phyloP scores from a whole-genome alignment of 805 yeast species.

The Lachancea sp. region DNA sequence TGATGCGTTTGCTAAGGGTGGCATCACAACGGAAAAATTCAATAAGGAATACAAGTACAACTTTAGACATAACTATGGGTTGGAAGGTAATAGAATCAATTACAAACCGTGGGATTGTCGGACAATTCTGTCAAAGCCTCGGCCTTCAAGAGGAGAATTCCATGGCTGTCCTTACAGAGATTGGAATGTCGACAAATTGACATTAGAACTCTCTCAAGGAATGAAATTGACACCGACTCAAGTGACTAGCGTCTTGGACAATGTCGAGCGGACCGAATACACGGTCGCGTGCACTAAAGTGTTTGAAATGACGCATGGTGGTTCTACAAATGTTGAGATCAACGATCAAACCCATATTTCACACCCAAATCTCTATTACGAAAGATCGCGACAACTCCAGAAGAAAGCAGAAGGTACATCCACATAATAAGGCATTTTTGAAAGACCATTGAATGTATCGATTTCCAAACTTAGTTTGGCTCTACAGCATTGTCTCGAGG shows the following conservation, averaged over 20 bases:
- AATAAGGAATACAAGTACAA: slow-evolving; percentile 85
- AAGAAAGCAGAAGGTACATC: slow-evolving; percentile 18
- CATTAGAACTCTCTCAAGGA: slow-evolving; percentile 50
- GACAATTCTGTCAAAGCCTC: slow-evolving; percentile 63
- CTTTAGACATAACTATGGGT: slow-evolving; percentile 82
- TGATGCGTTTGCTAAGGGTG: slow-evolving; percentile 53
- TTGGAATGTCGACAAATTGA: slow-evolving; percentile 56
- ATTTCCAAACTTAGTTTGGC: too few species aligned
- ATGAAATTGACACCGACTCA: slow-evolving; percentile 41
- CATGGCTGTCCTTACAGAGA: slow-evolving; percentile 96
- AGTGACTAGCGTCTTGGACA: slow-evolving; percentile 56
- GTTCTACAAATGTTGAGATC: slow-evolving; percentile 33
- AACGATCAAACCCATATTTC: slow-evolving; percentile 57
- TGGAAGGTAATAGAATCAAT: slow-evolving; percentile 83
- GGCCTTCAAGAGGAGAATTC: slow-evolving; percentile 59
- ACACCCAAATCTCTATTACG: slow-evolving; percentile 87
- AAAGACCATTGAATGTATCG: too few species aligned
- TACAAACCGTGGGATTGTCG: slow-evolving; percentile 84
- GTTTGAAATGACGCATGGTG: slow-evolving; percentile 55
- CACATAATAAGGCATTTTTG: background rate
- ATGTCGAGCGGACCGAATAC: slow-evolving; percentile 61
- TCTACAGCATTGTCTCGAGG: slow-evolving; percentile 5
- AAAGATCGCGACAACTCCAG: slow-evolving; percentile 59
- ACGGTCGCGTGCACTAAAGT: slow-evolving; percentile 87
- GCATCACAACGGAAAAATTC: slow-evolving; percentile 64